These are phyloP conservation scores for Aspergillus hiratsukae DNA, from an alignment of 2,329 filamentous ascomycete genomes.

Conservation along the genomic window DNA sequence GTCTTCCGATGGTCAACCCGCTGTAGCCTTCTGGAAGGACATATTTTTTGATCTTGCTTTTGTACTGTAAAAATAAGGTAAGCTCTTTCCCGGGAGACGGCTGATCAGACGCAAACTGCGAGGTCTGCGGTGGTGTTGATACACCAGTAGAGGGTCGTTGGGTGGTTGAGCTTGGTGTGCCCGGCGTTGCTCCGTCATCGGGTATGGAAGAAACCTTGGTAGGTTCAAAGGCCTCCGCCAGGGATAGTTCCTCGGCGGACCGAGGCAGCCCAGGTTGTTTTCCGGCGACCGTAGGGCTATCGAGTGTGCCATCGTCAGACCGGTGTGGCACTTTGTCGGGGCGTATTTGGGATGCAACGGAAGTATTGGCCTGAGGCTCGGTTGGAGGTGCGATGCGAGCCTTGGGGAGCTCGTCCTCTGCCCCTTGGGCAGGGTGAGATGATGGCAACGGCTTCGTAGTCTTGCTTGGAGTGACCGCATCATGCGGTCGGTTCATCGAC, in stretches of 20 bases:
- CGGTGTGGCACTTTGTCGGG: slow-evolving; percentile 58
- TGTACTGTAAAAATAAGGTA: slow-evolving; percentile 92
- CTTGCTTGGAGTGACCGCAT: slow-evolving; percentile 58
- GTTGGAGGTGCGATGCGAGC: slow-evolving; percentile 30
- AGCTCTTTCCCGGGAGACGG: slow-evolving; percentile 76
- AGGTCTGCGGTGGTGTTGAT: slow-evolving; percentile 43
- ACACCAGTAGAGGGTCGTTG: slow-evolving; percentile 18
- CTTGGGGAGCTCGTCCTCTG: slow-evolving; percentile 37
- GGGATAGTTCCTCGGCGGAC: slow-evolving; percentile 30
- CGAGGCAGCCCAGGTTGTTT: slow-evolving; percentile 55
- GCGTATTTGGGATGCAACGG: slow-evolving; percentile 53
- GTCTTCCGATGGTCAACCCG: slow-evolving; percentile 76
- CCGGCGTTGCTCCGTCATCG: slow-evolving; percentile 16
- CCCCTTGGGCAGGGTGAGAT: slow-evolving; percentile 55
- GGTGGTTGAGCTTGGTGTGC: slow-evolving; percentile 22
- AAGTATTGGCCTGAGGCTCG: slow-evolving; percentile 7
- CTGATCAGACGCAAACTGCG: slow-evolving; percentile 55
- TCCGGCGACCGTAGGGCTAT: slow-evolving; percentile 46
- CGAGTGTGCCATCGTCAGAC: slow-evolving; percentile 30
- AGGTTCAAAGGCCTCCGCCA: slow-evolving; percentile 35
- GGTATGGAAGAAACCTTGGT: slow-evolving; percentile 18
- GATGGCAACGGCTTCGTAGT: slow-evolving; percentile 36
- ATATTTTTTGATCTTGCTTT: slow-evolving; percentile 95
- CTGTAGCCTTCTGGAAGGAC: slow-evolving; percentile 78
- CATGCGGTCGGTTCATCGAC: slow-evolving; percentile 48